These are phyloP conservation scores for Hanseniaspora sp. DNA, from an alignment of 1,139 yeast species.

Conservation along the genomic window DNA sequence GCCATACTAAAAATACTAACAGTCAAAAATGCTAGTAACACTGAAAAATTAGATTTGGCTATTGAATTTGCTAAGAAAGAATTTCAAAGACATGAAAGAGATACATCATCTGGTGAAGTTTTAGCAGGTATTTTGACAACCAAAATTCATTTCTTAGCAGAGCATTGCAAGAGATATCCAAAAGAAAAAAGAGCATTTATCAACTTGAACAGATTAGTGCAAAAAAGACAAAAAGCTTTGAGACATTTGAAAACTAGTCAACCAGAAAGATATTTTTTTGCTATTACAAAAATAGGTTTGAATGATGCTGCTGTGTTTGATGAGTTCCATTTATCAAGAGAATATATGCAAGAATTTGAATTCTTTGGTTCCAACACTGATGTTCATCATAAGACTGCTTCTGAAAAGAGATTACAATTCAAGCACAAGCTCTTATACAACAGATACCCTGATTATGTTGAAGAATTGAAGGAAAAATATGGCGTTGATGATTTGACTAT, in stretches of 20 bases:
- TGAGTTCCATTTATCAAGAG: constrained; percentile 76
- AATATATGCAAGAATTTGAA: constrained; percentile 74
- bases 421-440: constrained; percentile 9
- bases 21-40: constrained; percentile 56
- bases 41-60: constrained; percentile 51
- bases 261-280: constrained; percentile 73
- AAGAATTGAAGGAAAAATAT: constrained; percentile 3
- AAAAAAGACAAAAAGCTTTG: constrained; percentile 72
- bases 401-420: constrained; percentile 15
- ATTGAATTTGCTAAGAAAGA: constrained; percentile 59
- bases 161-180: constrained; percentile 59
- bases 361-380: constrained; percentile 53
- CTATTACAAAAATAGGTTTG: constrained; percentile 77
- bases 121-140: constrained; percentile 87
- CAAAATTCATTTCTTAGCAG: constrained; percentile 64
- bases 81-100: constrained; percentile 75
- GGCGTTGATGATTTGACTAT: constrained; percentile 6
- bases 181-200: constrained; percentile 67
- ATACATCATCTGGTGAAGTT: constrained; percentile 89
- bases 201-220: constrained; percentile 67
- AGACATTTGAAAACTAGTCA: constrained; percentile 69
- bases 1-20: constrained; percentile 63
- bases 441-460: constrained; percentile 11
- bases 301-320: constrained; percentile 65
- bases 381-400: constrained; percentile 8